Evolutionary conservation across 345 rosid genomes (phyloP), one percentile per base, ranked within the genome.

Genomic region (Eucalyptus melliodora): DNA sequence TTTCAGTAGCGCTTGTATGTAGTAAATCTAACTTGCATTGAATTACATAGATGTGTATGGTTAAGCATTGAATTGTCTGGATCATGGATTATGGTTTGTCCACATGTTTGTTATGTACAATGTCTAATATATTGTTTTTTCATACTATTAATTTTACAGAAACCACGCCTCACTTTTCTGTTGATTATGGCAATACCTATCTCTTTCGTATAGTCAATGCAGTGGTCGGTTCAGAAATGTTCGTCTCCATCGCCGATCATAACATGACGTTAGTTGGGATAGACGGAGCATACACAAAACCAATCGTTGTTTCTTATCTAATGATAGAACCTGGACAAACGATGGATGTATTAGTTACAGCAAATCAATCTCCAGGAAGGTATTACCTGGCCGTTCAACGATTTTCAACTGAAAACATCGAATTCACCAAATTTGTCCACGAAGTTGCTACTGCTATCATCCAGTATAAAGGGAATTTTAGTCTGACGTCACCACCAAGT

Each of bases 171-270:
- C 42, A 59, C 30, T 51, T 50, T 87, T 4, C 16, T 11, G 93
- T 93, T 37, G 91, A 51, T 14, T n/a, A 89, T 3, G 56, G 94
- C 8, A 91, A 91, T 55, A 93, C 93, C 10, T 86, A 92, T 53
- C 91, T 91, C 59, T 89, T 93, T 47, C 91, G 92, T 14, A 59
- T 93, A 55, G 86, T 93, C 30, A 93, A 90, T 26, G 94, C 93
- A 2, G 89, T 16, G 16, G 62, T 93, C 87, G 72, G 92, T 12
- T 91, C 91, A 26, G 87, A 87, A 40, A 55, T 86, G 11, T 93
- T 93, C 86, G 1, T 91, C 90, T 90, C 90, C 2, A 91, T 93
- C 11, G 91, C 94, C 5, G 27, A 87, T 13, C 95, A 93, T 72
- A 89, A 56, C 88, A 77, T 90, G 40, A 88, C 55, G 24, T 44